These are phyloP conservation scores for Paramyrothecium sp. DNA, from an alignment of 2,329 filamentous ascomycete genomes.

Conservation along the genomic window DNA sequence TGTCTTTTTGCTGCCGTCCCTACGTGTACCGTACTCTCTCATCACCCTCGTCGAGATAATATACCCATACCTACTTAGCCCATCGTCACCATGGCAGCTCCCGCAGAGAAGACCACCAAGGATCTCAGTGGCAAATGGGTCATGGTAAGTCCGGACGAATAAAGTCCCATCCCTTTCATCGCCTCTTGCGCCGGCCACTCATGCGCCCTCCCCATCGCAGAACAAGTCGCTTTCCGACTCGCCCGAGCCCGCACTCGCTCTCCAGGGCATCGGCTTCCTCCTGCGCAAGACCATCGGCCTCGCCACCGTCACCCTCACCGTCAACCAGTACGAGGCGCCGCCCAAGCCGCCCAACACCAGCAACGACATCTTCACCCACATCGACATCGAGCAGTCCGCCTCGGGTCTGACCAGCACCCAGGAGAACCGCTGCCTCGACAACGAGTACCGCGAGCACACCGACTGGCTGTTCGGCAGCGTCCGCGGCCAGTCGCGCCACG, in stretches of 20 bases:
- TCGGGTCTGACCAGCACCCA: constrained; percentile 67
- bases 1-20: no score
- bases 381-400: constrained; percentile 73
- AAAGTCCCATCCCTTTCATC: constrained; percentile 1
- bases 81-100: constrained; percentile 62
- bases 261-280: constrained; percentile 73
- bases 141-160: constrained; percentile 58
- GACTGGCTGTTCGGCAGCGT: constrained; percentile 81
- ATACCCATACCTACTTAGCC: not conserved
- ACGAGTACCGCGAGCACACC: constrained; percentile 57
- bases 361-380: constrained; percentile 49
- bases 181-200: constrained; percentile 1
- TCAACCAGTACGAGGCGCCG: constrained; percentile 53
- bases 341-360: constrained; percentile 37
- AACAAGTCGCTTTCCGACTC: constrained; percentile 73
- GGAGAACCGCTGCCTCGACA: constrained; percentile 55
- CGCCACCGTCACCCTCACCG: constrained; percentile 66
- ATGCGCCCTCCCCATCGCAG: constrained; percentile 38
- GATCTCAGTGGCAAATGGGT: constrained; percentile 69
- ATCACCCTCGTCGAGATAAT: not conserved
- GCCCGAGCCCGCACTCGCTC: constrained; percentile 64
- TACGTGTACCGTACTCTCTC: no score
- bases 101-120: constrained; percentile 61
- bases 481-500: constrained; percentile 55
- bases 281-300: constrained; percentile 69